These are phyloP conservation scores for Ceratocystis ficicola DNA, from an alignment of 2,329 filamentous ascomycete species.

Conservation along the genomic window DNA sequence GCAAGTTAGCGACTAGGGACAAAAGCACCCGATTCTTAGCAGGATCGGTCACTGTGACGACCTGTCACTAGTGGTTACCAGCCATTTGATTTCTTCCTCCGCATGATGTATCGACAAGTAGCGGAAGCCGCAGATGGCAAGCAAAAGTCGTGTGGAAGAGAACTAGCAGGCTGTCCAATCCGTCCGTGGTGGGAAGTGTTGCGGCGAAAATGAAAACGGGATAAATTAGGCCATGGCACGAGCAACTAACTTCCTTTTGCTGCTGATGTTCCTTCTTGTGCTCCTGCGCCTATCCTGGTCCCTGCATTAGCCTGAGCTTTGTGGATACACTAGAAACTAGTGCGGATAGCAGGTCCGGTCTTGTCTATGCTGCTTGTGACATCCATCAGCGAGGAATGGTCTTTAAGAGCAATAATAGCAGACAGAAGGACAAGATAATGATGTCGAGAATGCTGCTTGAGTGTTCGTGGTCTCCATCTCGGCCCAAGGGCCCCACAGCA, in stretches of 20 bases:
- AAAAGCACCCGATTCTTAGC: background rate
- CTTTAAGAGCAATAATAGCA: background rate
- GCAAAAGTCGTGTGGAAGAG: background rate
- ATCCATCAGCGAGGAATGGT: background rate
- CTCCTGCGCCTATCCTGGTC: background rate
- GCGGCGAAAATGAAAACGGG: background rate
- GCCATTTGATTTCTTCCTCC: background rate
- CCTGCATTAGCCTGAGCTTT: conserved; percentile 5
- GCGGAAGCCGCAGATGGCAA: background rate
- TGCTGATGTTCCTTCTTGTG: background rate
- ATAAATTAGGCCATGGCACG: conserved; percentile 5
- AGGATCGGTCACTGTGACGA: background rate
- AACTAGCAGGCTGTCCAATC: background rate
- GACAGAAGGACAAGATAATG: background rate
- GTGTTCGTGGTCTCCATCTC: no score
- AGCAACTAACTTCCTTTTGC: background rate
- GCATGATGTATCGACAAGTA: background rate
- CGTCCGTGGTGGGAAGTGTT: background rate
- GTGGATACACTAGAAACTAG: background rate
- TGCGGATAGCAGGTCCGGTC: background rate
- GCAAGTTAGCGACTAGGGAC: background rate
- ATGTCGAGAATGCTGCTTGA: background rate
- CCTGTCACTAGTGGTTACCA: background rate
- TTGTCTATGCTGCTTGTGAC: background rate
- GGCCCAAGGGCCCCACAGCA: background rate